Evolutionary conservation across 148 eudicot genomes (phyloP).

Genomic region (Chenopodium formosanum): DNA sequence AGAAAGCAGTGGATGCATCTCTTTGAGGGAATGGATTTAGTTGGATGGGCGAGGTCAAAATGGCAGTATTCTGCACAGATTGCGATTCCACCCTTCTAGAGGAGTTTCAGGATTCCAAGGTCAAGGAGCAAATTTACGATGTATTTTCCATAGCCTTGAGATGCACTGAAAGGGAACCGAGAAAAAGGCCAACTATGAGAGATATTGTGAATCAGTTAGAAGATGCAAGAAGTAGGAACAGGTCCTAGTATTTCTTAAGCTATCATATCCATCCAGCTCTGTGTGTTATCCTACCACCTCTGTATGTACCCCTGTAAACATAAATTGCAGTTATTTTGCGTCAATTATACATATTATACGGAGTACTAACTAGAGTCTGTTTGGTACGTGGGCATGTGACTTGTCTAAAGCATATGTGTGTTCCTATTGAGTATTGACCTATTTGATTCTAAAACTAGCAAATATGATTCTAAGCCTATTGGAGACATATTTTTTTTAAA

Average conservation of each 20-base stretch:
- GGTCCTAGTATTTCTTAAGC: background rate
- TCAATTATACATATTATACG: too few species aligned
- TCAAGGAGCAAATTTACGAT: slow-evolving; percentile 51
- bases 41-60: slow-evolving; percentile 46
- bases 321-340: too few species aligned
- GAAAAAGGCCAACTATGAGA: slow-evolving; percentile 73
- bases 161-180: slow-evolving; percentile 65
- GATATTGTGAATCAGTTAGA: slow-evolving; percentile 62
- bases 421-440: too few species aligned
- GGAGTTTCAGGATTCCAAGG: slow-evolving; percentile 44
- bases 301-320: background rate
- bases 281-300: background rate
- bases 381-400: background rate
- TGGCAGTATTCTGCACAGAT: slow-evolving; percentile 47
- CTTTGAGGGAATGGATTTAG: slow-evolving; percentile 49
- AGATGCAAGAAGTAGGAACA: slow-evolving; percentile 32
- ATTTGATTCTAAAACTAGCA: too few species aligned
- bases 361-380: background rate
- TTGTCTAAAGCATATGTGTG: too few species aligned
- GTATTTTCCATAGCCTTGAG: slow-evolving; percentile 57
- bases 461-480: too few species aligned
- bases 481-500: too few species aligned
- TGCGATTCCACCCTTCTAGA: slow-evolving; percentile 47
- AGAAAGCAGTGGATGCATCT: slow-evolving; percentile 52
- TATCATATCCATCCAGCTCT: too few species aligned